Conservation (phyloP, 371 early-diverging fungal genomes). For the Funneliformis caledonium region DNA sequence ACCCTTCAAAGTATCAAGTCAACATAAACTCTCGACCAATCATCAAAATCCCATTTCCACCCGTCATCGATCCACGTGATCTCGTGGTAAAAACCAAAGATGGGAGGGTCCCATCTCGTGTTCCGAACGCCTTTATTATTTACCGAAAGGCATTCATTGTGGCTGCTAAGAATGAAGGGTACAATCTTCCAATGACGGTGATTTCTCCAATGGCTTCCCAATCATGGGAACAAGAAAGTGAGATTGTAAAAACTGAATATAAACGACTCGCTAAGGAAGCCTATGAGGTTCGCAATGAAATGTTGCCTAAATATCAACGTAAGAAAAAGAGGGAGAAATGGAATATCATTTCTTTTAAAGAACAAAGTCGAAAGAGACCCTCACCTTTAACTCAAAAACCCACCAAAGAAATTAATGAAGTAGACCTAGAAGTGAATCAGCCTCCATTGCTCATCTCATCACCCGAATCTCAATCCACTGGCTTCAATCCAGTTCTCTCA, state of each 20-base stretch:
- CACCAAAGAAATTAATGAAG: background rate
- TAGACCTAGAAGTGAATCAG: background rate
- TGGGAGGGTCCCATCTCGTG: background rate
- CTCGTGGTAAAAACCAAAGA: background rate
- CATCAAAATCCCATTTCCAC: slow-evolving; percentile 15
- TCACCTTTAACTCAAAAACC: too few relatives aligned
- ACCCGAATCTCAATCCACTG: background rate
- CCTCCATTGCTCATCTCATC: background rate
- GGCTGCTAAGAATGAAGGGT: slow-evolving; percentile 3
- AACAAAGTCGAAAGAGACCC: background rate
- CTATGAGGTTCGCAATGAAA: background rate
- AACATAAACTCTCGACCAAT: background rate
- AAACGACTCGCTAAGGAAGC: slow-evolving; percentile 34
- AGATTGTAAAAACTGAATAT: slow-evolving; percentile 30
- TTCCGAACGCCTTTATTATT: slow-evolving; percentile 36
- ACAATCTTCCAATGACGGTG: slow-evolving; percentile 24
- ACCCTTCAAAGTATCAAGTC: too few relatives aligned
- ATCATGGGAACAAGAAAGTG: slow-evolving; percentile 27
- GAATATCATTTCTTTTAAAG: slow-evolving; percentile 15
- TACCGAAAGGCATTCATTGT: slow-evolving; percentile 15
- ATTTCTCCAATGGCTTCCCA: slow-evolving; percentile 35
- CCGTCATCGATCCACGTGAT: background rate
- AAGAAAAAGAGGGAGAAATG: slow-evolving; percentile 10
- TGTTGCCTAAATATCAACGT: slow-evolving; percentile 22
- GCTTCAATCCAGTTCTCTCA: background rate